Evolutionary conservation across 208 protist genomes (phyloP).

Genomic region (Sergeia podlipaevii): DNA sequence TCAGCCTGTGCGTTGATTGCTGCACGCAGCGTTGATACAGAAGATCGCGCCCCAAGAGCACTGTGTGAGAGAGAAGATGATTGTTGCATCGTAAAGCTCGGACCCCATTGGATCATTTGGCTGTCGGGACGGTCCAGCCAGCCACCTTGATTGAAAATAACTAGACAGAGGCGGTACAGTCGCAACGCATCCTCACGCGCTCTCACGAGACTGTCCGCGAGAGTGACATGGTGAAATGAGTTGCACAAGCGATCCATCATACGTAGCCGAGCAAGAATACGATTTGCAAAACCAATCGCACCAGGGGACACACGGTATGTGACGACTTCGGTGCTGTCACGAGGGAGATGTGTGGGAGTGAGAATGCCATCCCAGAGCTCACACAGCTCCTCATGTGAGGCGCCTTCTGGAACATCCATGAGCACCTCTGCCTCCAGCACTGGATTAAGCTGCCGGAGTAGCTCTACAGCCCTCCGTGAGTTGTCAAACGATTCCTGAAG

Average conservation of each 20-base stretch:
- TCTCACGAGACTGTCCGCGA: no score
- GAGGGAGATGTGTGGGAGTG: no score
- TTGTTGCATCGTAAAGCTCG: background rate
- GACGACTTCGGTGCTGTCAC: no score
- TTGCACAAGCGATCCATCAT: no score
- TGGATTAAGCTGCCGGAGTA: conserved; percentile 20
- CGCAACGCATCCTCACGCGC: no score
- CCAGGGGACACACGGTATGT: no score
- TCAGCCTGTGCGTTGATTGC: conserved; percentile 55
- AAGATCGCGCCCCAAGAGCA: conserved; percentile 6
- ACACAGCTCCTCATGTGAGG: conserved; percentile 12
- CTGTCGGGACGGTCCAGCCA: conserved; percentile 40
- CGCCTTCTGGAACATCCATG: conserved; percentile 19
- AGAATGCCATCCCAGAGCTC: no score
- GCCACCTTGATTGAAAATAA: conserved; percentile 29
- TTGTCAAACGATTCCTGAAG: conserved; percentile 27
- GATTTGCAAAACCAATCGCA: no score
- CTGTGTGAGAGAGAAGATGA: conserved; percentile 13
- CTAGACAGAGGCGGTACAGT: conserved; percentile 16
- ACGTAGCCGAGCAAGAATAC: no score
- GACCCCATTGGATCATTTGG: conserved; percentile 13
- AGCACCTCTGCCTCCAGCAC: conserved; percentile 22
- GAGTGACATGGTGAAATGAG: no score
- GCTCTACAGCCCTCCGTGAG: conserved; percentile 10
- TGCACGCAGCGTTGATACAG: conserved; percentile 9